These are phyloP conservation scores for Acanthamoeba triangularis DNA, from an alignment of 208 protist genomes.

Conservation along the genomic window DNA sequence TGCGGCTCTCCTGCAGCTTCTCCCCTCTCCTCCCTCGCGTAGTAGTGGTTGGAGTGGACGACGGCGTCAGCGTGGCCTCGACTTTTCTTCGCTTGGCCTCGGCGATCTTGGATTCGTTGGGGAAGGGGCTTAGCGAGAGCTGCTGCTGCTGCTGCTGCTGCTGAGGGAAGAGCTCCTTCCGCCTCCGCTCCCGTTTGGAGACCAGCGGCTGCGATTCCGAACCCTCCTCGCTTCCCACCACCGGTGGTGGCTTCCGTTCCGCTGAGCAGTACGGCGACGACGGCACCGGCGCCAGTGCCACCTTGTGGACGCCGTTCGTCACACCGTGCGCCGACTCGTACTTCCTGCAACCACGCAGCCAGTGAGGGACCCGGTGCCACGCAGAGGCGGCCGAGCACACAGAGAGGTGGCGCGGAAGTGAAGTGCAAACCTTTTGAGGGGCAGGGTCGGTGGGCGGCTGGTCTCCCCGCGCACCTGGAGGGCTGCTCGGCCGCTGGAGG, in stretches of 20 bases:
- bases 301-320: too few relatives aligned
- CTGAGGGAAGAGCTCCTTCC: conserved; percentile 24
- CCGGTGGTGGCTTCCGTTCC: background rate
- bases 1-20: background rate
- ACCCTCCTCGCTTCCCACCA: background rate
- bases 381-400: background rate
- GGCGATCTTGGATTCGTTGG: conserved; percentile 16
- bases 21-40: background rate
- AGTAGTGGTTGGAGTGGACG: background rate
- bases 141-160: conserved; percentile 62
- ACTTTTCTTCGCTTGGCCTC: conserved; percentile 4
- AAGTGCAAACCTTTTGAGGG: background rate
- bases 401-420: background rate
- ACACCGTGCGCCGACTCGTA: too few relatives aligned
- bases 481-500: conserved; percentile 1
- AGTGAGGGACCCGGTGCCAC: background rate
- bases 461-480: background rate
- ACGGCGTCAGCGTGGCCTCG: background rate
- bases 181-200: background rate
- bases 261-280: background rate
- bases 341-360: background rate
- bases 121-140: conserved; percentile 35
- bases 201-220: conserved; percentile 36
- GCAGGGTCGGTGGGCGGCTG: background rate
- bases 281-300: too few relatives aligned